phyloP scores from a whole-genome alignment of 805 yeast genomes.

The Ogataea neopini region DNA sequence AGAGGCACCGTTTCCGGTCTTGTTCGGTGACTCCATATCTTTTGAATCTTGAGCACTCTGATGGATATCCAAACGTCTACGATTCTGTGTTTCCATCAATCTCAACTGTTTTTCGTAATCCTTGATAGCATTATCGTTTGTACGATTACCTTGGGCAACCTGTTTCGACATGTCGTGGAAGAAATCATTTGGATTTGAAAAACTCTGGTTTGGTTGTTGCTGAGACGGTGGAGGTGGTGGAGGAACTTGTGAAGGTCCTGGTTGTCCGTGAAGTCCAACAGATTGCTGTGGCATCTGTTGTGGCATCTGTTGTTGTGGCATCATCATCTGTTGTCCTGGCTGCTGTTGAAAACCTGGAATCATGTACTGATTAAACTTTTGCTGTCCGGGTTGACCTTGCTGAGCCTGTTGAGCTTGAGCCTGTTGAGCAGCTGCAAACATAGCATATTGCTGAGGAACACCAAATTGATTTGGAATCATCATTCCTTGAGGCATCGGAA shows the following conservation, averaged over 20 bases:
- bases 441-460: slow-evolving; percentile 31
- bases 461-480: slow-evolving; percentile 33
- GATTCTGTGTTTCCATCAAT: slow-evolving; percentile 74
- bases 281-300: slow-evolving; percentile 22
- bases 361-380: slow-evolving; percentile 27
- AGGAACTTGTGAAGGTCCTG: slow-evolving; percentile 10
- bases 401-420: slow-evolving; percentile 13
- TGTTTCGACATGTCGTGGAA: slow-evolving; percentile 24
- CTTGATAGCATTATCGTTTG: slow-evolving; percentile 57
- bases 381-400: slow-evolving; percentile 21
- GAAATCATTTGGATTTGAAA: slow-evolving; percentile 24
- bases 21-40: slow-evolving; percentile 19
- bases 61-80: slow-evolving; percentile 60
- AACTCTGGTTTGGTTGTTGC: slow-evolving; percentile 21
- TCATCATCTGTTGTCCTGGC: slow-evolving; percentile 26
- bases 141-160: slow-evolving; percentile 22
- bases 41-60: slow-evolving; percentile 37
- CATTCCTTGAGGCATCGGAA: slow-evolving; percentile 32
- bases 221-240: slow-evolving; percentile 20
- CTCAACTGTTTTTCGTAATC: slow-evolving; percentile 82
- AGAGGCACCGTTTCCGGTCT: slow-evolving; percentile 1
- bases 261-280: slow-evolving; percentile 19
- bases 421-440: slow-evolving; percentile 27
- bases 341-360: slow-evolving; percentile 33
- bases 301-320: slow-evolving; percentile 24